Evolutionary conservation across 306 rosid species (phyloP).

Genomic region (Potentilla sterilis): DNA sequence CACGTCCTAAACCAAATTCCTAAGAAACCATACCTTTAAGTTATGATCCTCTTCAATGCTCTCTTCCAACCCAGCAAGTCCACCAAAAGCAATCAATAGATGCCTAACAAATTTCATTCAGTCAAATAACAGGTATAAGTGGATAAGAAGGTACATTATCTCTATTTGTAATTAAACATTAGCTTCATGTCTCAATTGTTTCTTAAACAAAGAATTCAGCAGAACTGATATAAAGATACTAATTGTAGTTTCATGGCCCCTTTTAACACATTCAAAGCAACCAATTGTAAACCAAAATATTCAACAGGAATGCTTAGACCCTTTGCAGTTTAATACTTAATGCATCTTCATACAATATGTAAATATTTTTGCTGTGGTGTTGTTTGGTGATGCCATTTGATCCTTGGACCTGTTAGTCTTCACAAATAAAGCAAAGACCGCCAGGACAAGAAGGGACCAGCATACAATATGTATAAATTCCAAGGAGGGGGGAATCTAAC

Average conservation of each 20-base stretch:
- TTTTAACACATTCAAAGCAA: background rate
- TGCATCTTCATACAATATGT: background rate
- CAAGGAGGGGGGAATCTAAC: background rate
- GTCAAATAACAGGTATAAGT: conserved; percentile 24
- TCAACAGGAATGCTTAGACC: background rate
- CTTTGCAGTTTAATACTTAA: background rate
- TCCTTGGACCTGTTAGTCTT: too few species aligned
- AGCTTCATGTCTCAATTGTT: background rate
- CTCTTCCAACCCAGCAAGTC: conserved; percentile 98
- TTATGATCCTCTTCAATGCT: conserved; percentile 80
- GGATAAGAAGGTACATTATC: conserved; percentile 11
- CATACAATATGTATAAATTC: background rate
- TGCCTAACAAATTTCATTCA: conserved; percentile 56
- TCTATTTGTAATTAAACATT: background rate
- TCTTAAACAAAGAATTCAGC: background rate
- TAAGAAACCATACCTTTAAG: conserved; percentile 50
- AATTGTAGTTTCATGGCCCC: background rate
- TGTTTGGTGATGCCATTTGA: too few species aligned
- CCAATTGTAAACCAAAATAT: background rate
- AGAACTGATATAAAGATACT: background rate
- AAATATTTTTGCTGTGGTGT: too few species aligned
- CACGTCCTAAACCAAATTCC: background rate
- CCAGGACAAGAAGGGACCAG: too few species aligned
- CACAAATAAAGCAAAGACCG: too few species aligned
- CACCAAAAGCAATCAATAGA: conserved; percentile 89